A percentile compares a stretch with the other conserved stretches of the same genome.
phyloP scores from a whole-genome alignment of 148 eudicot genomes.

The Rhododendron vialii region DNA sequence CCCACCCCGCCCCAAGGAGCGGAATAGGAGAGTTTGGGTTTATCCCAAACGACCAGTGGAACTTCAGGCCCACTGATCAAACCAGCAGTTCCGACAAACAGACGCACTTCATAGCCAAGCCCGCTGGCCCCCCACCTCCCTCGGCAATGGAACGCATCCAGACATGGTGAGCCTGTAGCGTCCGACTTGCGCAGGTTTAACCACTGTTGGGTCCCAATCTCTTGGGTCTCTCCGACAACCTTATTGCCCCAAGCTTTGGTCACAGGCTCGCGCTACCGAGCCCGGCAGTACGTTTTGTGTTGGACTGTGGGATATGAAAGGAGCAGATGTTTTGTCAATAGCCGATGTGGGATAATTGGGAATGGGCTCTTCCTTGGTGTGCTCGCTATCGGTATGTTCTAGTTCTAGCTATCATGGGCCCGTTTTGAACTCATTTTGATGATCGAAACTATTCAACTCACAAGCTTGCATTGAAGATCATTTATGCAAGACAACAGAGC shows the following conservation, averaged over 20 bases:
- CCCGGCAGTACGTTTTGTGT: accelerated
- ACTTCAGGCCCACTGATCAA: neutral
- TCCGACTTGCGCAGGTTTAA: neutral
- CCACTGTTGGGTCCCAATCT: neutral
- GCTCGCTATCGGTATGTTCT: neutral
- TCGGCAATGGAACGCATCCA: neutral
- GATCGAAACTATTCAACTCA: neutral
- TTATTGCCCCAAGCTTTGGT: slow-evolving; percentile 2
- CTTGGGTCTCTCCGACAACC: neutral
- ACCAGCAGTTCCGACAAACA: neutral
- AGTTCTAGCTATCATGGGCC: too few relatives aligned
- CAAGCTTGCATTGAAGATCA: too few relatives aligned
- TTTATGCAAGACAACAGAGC: too few relatives aligned
- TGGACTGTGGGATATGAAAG: too few relatives aligned
- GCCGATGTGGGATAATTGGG: too few relatives aligned
- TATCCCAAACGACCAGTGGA: neutral
- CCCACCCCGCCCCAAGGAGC: neutral
- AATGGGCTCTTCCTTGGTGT: neutral
- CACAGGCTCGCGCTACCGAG: neutral
- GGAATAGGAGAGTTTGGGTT: neutral
- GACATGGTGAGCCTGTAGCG: neutral
- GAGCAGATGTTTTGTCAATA: too few relatives aligned
- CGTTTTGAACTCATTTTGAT: neutral
- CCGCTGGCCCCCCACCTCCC: neutral
- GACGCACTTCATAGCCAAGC: neutral